Conservation (phyloP, 148 eudicot species). For the Rhododendron molle region DNA sequence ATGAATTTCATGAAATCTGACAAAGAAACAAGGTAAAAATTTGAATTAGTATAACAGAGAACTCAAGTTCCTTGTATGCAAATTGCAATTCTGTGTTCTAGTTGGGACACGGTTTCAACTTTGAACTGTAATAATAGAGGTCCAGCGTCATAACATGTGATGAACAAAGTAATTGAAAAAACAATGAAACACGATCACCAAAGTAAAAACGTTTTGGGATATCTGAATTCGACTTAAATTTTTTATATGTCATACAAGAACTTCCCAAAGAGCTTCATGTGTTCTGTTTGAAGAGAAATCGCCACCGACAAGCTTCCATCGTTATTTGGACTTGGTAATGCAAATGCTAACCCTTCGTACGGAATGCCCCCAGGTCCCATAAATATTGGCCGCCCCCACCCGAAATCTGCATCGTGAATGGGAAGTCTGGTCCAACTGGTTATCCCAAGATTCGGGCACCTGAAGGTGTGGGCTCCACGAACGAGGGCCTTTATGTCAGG, state of each 20-base stretch:
- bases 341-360: constrained; percentile 41
- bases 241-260: constrained; percentile 37
- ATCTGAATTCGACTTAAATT: neutral
- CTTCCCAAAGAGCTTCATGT: constrained; percentile 43
- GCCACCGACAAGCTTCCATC: constrained; percentile 47
- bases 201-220: neutral
- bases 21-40: neutral
- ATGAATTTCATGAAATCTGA: neutral
- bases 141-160: neutral
- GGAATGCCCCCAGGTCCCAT: constrained; percentile 45
- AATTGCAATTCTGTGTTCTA: neutral
- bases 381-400: constrained; percentile 40
- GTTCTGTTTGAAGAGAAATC: constrained; percentile 36
- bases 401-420: constrained; percentile 43
- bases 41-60: neutral
- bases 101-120: neutral
- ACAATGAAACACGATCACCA: neutral
- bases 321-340: constrained; percentile 36
- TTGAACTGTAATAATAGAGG: neutral
- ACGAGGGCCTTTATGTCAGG: constrained; percentile 39
- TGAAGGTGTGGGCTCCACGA: constrained; percentile 35
- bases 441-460: constrained; percentile 43
- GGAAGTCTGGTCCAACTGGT: constrained; percentile 41
- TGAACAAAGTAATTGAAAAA: neutral
- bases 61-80: neutral